Conservation (phyloP, 1,139 yeast species). For the Candida sanyaensis region DNA sequence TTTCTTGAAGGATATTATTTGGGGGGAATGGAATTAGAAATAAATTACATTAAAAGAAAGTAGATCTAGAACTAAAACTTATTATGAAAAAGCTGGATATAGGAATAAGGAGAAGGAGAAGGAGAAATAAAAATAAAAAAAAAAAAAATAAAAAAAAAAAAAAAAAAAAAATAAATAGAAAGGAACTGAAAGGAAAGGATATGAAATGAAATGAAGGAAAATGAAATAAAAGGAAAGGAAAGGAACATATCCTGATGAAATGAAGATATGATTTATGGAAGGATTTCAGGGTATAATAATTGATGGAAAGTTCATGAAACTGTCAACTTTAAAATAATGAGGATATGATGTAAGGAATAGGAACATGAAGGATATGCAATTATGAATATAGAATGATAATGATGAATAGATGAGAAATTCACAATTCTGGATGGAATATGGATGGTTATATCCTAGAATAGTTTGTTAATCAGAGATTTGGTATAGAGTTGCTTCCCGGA, state of each 20-base stretch:
- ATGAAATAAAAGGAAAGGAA: background rate
- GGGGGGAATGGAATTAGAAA: constrained; percentile 6
- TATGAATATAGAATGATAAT: background rate
- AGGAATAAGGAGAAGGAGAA: constrained; percentile 3
- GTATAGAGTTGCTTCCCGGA: constrained; percentile 1
- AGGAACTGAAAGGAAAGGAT: too few species aligned
- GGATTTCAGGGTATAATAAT: too few species aligned
- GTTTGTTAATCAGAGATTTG: constrained; percentile 1
- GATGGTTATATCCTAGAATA: background rate
- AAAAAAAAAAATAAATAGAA: too few species aligned
- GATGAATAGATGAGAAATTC: background rate
- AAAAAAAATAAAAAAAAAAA: too few species aligned
- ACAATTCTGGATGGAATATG: background rate
- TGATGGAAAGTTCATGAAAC: constrained; percentile 3
- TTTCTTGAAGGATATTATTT: constrained; percentile 6
- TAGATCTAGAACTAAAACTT: too few species aligned
- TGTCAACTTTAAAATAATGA: background rate
- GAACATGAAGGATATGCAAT: background rate
- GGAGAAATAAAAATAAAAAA: constrained; percentile 4
- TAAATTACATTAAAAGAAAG: background rate
- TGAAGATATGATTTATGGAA: too few species aligned
- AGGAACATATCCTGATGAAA: too few species aligned
- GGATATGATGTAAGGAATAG: constrained; percentile 3
- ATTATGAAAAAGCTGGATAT: constrained; percentile 4
- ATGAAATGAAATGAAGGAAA: too few species aligned